These are phyloP conservation scores for Lactarius hatsudake DNA, from an alignment of 768 basidiomycete species.

Conservation along the genomic window DNA sequence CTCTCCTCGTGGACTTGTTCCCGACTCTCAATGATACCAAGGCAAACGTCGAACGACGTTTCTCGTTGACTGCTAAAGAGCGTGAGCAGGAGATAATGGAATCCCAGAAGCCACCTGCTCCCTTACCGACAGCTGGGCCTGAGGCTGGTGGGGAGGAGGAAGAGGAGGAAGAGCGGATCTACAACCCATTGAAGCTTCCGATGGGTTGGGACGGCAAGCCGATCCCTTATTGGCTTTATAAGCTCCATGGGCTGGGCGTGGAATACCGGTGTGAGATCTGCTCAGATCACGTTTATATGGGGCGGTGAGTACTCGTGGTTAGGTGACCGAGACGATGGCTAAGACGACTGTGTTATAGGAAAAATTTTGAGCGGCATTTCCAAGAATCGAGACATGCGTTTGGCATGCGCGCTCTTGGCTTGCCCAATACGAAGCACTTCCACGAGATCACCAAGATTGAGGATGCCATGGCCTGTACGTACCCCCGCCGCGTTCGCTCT, in stretches of 20 bases:
- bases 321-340: not conserved
- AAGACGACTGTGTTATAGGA: constrained; percentile 45
- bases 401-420: constrained; percentile 94
- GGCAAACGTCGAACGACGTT: constrained; percentile 92
- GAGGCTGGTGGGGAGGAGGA: constrained; percentile 69
- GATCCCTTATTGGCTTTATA: constrained; percentile 98
- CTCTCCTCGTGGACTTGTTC: constrained; percentile 62
- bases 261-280: constrained; percentile 98
- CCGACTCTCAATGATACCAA: constrained; percentile 83
- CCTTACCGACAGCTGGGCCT: constrained; percentile 44
- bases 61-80: constrained; percentile 96
- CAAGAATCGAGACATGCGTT: constrained; percentile 97
- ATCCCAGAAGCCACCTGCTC: constrained; percentile 50
- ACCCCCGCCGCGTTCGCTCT: not conserved
- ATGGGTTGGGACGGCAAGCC: constrained; percentile 99
- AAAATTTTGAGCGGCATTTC: constrained; percentile 96
- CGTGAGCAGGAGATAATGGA: constrained; percentile 92
- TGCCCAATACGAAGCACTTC: constrained; percentile 99
- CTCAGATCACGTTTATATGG: constrained; percentile 96
- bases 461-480: constrained; percentile 90
- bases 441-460: constrained; percentile 97
- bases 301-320: constrained; percentile 53
- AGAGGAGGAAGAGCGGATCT: constrained; percentile 94
- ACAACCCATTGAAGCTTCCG: constrained; percentile 96
- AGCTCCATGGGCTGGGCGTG: constrained; percentile 96